Evolutionary conservation across 345 rosid genomes (phyloP).

Genomic region (Dipteronia sinensis): DNA sequence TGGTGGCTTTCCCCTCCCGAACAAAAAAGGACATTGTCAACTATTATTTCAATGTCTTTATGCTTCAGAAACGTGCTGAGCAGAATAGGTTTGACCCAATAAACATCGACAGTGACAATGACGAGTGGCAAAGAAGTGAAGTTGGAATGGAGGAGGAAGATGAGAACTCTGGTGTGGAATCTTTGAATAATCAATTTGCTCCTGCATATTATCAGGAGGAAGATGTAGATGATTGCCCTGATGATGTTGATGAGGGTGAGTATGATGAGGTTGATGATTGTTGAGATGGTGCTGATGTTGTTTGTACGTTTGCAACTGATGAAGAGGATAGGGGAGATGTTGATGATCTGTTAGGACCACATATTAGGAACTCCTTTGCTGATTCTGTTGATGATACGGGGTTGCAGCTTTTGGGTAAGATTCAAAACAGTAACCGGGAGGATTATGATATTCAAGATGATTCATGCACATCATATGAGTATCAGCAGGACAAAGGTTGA

Average conservation of each 20-base stretch:
- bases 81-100: conserved; percentile 47
- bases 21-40: conserved; percentile 39
- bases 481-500: conserved; percentile 25
- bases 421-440: conserved; percentile 11
- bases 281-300: conserved; percentile 6
- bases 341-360: conserved; percentile 26
- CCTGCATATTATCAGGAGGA: conserved; percentile 16
- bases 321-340: conserved; percentile 41
- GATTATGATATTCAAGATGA: conserved; percentile 36
- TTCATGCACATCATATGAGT: conserved; percentile 41
- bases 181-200: conserved; percentile 26
- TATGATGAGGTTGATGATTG: conserved; percentile 23
- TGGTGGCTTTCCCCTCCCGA: conserved; percentile 48
- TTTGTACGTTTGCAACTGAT: conserved; percentile 22
- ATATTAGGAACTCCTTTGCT: conserved; percentile 10
- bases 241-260: conserved; percentile 33
- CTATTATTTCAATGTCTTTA: conserved; percentile 60
- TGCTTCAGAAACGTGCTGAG: conserved; percentile 47
- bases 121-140: conserved; percentile 45
- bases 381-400: conserved; percentile 6
- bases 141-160: conserved; percentile 32
- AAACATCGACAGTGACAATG: conserved; percentile 55
- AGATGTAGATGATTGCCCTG: conserved; percentile 26
- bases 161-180: conserved; percentile 46
- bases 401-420: conserved; percentile 16